A percentile compares a stretch with the other conserved stretches of the same genome.
phyloP scores from a whole-genome alignment of 1,139 yeast species.

The Blastobotrys capitulatus region DNA sequence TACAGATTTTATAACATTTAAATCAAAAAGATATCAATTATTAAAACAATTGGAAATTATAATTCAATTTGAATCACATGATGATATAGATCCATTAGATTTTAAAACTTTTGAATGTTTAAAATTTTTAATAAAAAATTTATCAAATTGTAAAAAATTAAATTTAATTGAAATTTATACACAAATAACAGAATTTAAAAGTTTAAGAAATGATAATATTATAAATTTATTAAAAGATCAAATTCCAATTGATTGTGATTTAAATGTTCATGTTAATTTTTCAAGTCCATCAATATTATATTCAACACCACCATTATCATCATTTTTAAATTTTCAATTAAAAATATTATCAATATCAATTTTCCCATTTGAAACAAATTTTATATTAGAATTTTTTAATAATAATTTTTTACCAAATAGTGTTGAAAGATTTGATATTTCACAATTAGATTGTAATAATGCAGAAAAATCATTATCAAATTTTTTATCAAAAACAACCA shows the following conservation, averaged over 20 bases:
- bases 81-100: not conserved
- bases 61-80: not conserved
- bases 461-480: not conserved
- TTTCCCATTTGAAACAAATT: conserved; percentile 6
- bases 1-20: not conserved
- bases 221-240: not conserved
- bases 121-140: not conserved
- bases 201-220: not conserved
- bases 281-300: not conserved
- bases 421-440: conserved; percentile 2
- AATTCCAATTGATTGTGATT: not conserved
- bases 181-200: not conserved
- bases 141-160: not conserved
- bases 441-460: conserved; percentile 3
- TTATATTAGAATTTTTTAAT: not conserved
- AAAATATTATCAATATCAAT: conserved; percentile 1
- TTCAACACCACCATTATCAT: not conserved
- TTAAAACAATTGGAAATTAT: not conserved
- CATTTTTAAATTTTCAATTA: not conserved
- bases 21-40: not conserved
- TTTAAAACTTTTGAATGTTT: not conserved
- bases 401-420: not conserved
- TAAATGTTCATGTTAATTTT: conserved; percentile 3
- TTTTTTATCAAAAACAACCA: conserved; percentile 1
- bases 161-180: conserved; percentile 1